A percentile compares a stretch with the other conserved stretches of the same genome.
phyloP scores from a whole-genome alignment of 176 grass and related monocot genomes.

The Phoenix dactylifera region DNA sequence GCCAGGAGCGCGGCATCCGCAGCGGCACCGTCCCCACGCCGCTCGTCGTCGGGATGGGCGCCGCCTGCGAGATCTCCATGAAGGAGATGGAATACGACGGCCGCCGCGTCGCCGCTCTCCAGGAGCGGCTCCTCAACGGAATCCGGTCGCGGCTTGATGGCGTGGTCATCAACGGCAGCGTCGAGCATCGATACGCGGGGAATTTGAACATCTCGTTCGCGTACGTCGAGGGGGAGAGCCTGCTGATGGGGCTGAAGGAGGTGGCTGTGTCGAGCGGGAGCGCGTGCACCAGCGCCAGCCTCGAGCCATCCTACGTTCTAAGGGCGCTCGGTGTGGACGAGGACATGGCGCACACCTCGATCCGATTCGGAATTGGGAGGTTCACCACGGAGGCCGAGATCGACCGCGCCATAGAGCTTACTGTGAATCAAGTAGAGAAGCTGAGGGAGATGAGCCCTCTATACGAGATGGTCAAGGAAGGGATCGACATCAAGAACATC shows the following conservation, averaged over 20 bases:
- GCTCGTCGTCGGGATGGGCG: conserved; percentile 72
- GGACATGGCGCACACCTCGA: conserved; percentile 97
- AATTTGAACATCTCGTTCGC: conserved; percentile 91
- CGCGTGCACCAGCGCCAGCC: conserved; percentile 87
- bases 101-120: conserved; percentile 22
- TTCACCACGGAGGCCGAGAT: conserved; percentile 93
- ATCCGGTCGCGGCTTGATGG: conserved; percentile 53
- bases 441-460: conserved; percentile 91
- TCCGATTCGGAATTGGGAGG: conserved; percentile 82
- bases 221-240: conserved; percentile 85
- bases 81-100: conserved; percentile 87
- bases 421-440: conserved; percentile 76
- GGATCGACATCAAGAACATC: conserved; percentile 83
- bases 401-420: conserved; percentile 68
- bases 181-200: conserved; percentile 82
- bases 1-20: conserved; percentile 85
- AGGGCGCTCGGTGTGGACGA: conserved; percentile 81
- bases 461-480: conserved; percentile 97
- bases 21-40: conserved; percentile 85
- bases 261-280: conserved; percentile 92
- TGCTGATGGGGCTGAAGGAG: conserved; percentile 94
- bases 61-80: conserved; percentile 64
- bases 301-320: conserved; percentile 83
- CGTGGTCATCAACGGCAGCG: conserved; percentile 78
- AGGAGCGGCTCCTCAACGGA: conserved; percentile 56